Conservation (phyloP, 2,329 filamentous ascomycete species). For the Cladosporium sphaerospermum region DNA sequence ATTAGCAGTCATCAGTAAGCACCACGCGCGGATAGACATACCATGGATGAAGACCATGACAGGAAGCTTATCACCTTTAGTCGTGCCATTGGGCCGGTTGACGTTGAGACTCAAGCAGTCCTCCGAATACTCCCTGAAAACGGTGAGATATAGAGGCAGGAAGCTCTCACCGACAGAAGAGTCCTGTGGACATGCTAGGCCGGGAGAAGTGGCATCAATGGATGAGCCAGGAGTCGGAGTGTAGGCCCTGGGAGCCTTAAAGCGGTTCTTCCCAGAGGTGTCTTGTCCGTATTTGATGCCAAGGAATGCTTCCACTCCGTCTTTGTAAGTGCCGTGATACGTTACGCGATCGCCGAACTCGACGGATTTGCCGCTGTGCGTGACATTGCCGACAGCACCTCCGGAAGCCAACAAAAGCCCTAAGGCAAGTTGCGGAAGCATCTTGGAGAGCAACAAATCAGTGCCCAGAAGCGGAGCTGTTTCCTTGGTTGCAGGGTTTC, state of each 20-base stretch:
- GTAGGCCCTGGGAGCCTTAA: slow-evolving; percentile 26
- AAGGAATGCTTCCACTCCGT: slow-evolving; percentile 29
- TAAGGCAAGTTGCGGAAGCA: neutral
- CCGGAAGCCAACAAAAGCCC: neutral
- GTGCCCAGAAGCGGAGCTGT: too few relatives aligned
- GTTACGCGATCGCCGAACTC: slow-evolving; percentile 13
- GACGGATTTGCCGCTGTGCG: neutral
- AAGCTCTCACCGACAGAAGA: slow-evolving; percentile 5
- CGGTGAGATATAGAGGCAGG: slow-evolving; percentile 6
- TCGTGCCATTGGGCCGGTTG: slow-evolving; percentile 19
- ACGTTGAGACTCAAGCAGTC: slow-evolving; percentile 30
- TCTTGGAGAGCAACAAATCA: neutral
- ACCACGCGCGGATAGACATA: neutral
- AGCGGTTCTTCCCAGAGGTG: slow-evolving; percentile 26
- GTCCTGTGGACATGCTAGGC: slow-evolving; percentile 28
- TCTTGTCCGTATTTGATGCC: slow-evolving; percentile 30
- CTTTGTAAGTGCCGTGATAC: slow-evolving; percentile 23
- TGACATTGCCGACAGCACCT: neutral
- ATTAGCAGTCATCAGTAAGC: neutral
- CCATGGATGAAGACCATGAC: slow-evolving; percentile 32
- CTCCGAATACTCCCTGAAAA: slow-evolving; percentile 13
- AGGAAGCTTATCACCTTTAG: slow-evolving; percentile 26
- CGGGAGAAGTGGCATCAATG: slow-evolving; percentile 24
- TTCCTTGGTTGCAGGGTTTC: too few relatives aligned
- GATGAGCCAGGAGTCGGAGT: slow-evolving; percentile 16